phyloP scores from a whole-genome alignment of 1,284 basidiomycete genomes.

The Flammula alnicola region DNA sequence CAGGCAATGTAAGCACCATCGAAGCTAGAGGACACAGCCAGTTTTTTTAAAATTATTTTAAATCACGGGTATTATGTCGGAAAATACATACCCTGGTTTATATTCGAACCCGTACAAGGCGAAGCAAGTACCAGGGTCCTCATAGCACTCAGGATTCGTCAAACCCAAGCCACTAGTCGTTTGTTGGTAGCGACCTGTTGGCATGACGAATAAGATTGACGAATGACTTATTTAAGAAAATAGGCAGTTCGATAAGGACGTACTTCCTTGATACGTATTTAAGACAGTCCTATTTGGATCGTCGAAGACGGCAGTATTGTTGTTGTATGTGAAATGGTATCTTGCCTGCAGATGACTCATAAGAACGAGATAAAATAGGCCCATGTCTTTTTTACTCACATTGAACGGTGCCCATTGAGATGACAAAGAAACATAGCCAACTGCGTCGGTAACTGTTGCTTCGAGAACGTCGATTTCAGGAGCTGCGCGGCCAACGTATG shows the following conservation, averaged over 20 bases:
- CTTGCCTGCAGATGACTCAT: conserved; percentile 36
- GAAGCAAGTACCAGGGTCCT: conserved; percentile 49
- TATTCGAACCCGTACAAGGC: conserved; percentile 58
- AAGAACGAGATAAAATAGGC: not conserved
- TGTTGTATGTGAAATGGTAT: conserved; percentile 50
- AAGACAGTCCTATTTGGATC: conserved; percentile 39
- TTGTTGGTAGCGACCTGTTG: conserved; percentile 52
- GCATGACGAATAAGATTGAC: too few relatives aligned
- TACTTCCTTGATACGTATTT: conserved; percentile 55
- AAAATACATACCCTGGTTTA: conserved; percentile 40
- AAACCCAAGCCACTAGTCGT: conserved; percentile 52
- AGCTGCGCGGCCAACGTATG: conserved; percentile 72
- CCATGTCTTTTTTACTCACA: too few relatives aligned
- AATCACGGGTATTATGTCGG: not conserved
- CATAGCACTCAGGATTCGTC: conserved; percentile 58
- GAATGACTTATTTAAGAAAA: too few relatives aligned
- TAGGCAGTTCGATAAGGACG: conserved; percentile 18
- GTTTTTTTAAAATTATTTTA: not conserved
- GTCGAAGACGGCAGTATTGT: conserved; percentile 48
- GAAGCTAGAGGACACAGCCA: conserved; percentile 47
- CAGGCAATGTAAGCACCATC: conserved; percentile 78
- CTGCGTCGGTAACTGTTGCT: conserved; percentile 52
- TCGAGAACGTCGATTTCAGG: conserved; percentile 90
- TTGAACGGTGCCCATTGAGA: conserved; percentile 63
- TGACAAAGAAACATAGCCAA: conserved; percentile 56